These are phyloP conservation scores for Gilbertella persicaria DNA, from an alignment of 371 early-diverging fungal species.

Conservation along the genomic window DNA sequence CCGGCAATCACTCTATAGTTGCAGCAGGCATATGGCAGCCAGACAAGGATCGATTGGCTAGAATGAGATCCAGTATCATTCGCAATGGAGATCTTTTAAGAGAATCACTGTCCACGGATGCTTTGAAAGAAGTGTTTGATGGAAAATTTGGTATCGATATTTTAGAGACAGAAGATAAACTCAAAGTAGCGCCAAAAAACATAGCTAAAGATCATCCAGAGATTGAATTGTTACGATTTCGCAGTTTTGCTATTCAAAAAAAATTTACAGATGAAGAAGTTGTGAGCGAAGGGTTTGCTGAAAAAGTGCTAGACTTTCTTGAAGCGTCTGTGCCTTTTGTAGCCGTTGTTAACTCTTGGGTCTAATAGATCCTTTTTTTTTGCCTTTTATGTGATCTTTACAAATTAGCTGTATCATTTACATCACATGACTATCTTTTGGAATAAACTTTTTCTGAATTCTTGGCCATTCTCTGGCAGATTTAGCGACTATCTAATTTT, in stretches of 20 bases:
- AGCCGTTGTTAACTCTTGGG: slow-evolving; percentile 58
- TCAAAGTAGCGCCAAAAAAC: slow-evolving; percentile 28
- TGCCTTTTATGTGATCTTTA: too few species aligned
- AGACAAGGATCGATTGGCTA: slow-evolving; percentile 22
- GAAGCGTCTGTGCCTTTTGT: slow-evolving; percentile 60
- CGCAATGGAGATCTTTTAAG: slow-evolving; percentile 42
- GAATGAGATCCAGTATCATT: slow-evolving; percentile 47
- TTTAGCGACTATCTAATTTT: too few species aligned
- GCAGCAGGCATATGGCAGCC: slow-evolving; percentile 57
- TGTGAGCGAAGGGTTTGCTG: slow-evolving; percentile 48
- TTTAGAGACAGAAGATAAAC: slow-evolving; percentile 28
- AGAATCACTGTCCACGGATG: slow-evolving; percentile 46
- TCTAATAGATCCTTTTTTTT: too few species aligned
- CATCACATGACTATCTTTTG: too few species aligned
- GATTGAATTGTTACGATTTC: slow-evolving; percentile 49
- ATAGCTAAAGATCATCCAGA: slow-evolving; percentile 54
- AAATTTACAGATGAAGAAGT: slow-evolving; percentile 47
- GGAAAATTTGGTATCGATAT: slow-evolving; percentile 45
- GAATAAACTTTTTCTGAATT: too few species aligned
- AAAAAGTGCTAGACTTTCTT: slow-evolving; percentile 41
- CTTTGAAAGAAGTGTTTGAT: slow-evolving; percentile 40
- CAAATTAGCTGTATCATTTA: too few species aligned
- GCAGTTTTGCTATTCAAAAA: slow-evolving; percentile 46
- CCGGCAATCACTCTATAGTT: slow-evolving; percentile 39
- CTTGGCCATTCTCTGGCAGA: too few species aligned